Conservation (phyloP, 768 basidiomycete species). For the Mycena epipterygia region DNA sequence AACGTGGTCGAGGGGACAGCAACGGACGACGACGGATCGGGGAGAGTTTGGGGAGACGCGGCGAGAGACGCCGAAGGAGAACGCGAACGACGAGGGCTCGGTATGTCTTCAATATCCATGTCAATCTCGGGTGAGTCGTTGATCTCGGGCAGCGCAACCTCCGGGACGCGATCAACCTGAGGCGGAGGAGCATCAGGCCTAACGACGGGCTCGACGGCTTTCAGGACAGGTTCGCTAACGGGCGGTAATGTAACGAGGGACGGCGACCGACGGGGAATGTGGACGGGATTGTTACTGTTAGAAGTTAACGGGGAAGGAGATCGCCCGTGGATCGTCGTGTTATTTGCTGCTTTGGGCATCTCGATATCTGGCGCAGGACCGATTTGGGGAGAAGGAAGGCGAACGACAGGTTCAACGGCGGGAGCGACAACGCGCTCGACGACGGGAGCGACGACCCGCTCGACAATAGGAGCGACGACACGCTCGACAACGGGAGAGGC, state of each 20-base stretch:
- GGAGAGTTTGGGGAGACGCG: background rate
- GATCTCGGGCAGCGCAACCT: background rate
- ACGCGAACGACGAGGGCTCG: conserved; percentile 2
- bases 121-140: conserved; percentile 12
- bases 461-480: too few relatives aligned
- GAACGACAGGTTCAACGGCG: background rate
- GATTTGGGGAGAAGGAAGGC: conserved; percentile 9
- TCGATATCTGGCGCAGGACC: conserved; percentile 5
- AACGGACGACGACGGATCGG: background rate
- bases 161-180: background rate
- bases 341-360: conserved; percentile 10
- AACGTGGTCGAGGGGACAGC: background rate
- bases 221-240: too few relatives aligned
- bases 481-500: too few relatives aligned
- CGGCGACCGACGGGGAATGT: background rate
- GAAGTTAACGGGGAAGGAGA: conserved; percentile 8
- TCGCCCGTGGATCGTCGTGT: background rate
- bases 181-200: background rate
- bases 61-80: background rate
- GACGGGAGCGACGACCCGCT: background rate
- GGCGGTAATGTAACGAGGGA: too few relatives aligned
- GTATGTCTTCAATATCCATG: conserved; percentile 19
- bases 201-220: too few relatives aligned
- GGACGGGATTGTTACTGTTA: background rate
- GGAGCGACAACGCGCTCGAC: background rate